Conservation (phyloP, 768 basidiomycete genomes). For the Suillus ampliporus region DNA sequence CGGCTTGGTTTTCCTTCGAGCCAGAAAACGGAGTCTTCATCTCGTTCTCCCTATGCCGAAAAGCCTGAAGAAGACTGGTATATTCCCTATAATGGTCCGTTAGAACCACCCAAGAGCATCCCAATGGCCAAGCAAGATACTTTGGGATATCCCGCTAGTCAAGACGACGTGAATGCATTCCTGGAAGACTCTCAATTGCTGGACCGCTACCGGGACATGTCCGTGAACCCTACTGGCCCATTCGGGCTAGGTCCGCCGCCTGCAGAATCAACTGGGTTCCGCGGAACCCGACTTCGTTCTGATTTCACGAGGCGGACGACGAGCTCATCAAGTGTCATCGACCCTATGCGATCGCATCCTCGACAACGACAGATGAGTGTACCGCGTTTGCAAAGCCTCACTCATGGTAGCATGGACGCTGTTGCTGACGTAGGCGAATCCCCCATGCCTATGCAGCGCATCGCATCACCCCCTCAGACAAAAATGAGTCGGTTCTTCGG, state of each 20-base stretch:
- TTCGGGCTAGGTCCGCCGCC: conserved; percentile 2
- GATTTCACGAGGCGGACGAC: conserved; percentile 46
- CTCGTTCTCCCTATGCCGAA: conserved; percentile 20
- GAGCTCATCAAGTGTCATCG: conserved; percentile 44
- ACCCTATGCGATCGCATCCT: conserved; percentile 35
- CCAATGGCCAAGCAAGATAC: conserved; percentile 43
- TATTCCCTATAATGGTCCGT: conserved; percentile 68
- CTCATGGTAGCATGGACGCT: conserved; percentile 51
- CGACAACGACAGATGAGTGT: conserved; percentile 40
- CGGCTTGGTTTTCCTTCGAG: conserved; percentile 37
- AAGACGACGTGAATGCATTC: conserved; percentile 36
- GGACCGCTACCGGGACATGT: conserved; percentile 31
- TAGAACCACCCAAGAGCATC: conserved; percentile 47
- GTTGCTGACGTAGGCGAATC: conserved; percentile 71
- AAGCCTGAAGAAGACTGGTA: conserved; percentile 57
- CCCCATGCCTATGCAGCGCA: conserved; percentile 43
- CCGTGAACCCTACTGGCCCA: neutral
- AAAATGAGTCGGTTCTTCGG: conserved; percentile 53
- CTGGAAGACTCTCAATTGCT: conserved; percentile 35
- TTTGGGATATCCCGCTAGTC: conserved; percentile 45
- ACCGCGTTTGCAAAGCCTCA: conserved; percentile 40
- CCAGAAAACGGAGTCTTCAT: conserved; percentile 23
- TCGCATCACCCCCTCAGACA: conserved; percentile 32
- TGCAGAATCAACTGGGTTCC: conserved; percentile 13
- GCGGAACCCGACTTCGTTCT: conserved; percentile 44